These are phyloP conservation scores for Eucalyptus albens DNA, from an alignment of 345 rosid species.

Conservation along the genomic window DNA sequence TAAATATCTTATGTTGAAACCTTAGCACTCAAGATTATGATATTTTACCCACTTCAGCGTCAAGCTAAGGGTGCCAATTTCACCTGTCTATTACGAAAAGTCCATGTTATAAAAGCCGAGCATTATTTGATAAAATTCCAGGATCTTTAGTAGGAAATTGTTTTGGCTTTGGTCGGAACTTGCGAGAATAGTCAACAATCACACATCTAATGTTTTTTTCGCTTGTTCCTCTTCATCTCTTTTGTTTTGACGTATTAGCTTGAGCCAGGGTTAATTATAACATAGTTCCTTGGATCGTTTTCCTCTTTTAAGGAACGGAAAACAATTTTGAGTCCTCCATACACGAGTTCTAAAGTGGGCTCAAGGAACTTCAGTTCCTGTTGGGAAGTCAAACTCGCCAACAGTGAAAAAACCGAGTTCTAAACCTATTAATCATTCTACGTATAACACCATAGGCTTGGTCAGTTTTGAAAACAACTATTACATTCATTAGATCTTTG, in stretches of 20 bases:
- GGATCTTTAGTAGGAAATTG: neutral
- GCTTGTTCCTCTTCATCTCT: neutral
- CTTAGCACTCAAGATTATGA: neutral
- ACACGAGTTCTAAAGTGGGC: neutral
- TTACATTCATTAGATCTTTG: neutral
- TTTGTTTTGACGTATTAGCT: too few relatives aligned
- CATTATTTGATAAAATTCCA: neutral
- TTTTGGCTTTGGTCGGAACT: neutral
- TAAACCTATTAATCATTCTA: neutral
- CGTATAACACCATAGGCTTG: neutral
- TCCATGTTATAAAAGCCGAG: neutral
- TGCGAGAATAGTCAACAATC: neutral
- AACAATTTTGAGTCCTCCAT: neutral
- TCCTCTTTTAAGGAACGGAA: neutral
- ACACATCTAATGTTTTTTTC: neutral
- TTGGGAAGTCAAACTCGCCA: neutral
- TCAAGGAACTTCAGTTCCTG: neutral
- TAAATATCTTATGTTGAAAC: neutral
- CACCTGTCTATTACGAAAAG: neutral
- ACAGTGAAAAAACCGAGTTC: neutral
- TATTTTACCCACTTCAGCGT: neutral
- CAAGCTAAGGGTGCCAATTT: neutral
- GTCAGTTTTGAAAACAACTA: neutral
- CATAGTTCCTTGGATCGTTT: neutral
- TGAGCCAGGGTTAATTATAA: neutral